Conservation (phyloP, 1,284 basidiomycete species). For the Erythrobasidium hasegawianum region DNA sequence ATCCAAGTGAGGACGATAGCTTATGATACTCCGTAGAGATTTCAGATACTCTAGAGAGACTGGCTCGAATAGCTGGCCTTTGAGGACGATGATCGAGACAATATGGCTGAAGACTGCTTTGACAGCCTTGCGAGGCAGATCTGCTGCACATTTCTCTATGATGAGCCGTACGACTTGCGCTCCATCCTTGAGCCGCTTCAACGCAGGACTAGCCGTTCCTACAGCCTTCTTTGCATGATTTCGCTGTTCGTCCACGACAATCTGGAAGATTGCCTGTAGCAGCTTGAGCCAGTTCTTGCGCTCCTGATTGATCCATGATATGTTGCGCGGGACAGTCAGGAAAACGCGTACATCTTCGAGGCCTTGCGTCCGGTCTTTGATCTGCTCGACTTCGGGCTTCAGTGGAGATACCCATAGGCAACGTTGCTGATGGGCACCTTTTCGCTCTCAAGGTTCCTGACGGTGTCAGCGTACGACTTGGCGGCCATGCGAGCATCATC, state of each 20-base stretch:
- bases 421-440: constrained; percentile 4
- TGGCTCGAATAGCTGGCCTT: constrained; percentile 58
- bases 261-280: constrained; percentile 67
- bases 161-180: constrained; percentile 68
- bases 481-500: constrained; percentile 58
- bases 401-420: neutral
- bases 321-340: constrained; percentile 59
- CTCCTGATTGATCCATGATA: constrained; percentile 56
- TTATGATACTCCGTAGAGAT: constrained; percentile 62
- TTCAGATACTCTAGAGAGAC: constrained; percentile 78
- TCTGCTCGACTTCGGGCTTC: constrained; percentile 45
- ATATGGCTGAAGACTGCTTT: constrained; percentile 65
- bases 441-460: constrained; percentile 20
- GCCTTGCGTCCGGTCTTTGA: constrained; percentile 69
- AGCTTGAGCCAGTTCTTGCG: constrained; percentile 61
- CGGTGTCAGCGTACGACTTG: constrained; percentile 15
- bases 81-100: constrained; percentile 59
- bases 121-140: constrained; percentile 58
- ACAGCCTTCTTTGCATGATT: constrained; percentile 55
- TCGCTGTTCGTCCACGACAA: constrained; percentile 62
- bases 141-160: constrained; percentile 58
- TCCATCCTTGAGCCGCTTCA: constrained; percentile 61
- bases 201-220: constrained; percentile 48
- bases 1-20: constrained; percentile 70
- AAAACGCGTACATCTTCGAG: constrained; percentile 58